Base-by-base conservation (phyloP, 73 alveolate genomes). In the Paramecium caudatum region DNA sequence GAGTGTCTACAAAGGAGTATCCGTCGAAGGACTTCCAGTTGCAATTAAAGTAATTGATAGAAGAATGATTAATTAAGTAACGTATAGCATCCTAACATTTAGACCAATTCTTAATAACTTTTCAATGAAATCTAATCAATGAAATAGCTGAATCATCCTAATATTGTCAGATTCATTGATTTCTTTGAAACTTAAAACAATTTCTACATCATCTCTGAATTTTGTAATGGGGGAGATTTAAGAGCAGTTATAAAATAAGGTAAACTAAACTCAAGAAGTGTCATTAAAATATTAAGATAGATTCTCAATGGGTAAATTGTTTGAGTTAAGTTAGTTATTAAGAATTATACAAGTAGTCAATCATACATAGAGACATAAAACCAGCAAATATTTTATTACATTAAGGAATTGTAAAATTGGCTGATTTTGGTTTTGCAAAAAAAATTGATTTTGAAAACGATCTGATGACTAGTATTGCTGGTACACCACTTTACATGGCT, bases 361-460 rank as follows among this genome's bases (percentile, higher is more conserved):
- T 86, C 30, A 78, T 78, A 1, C 93, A 86, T 46, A 86, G 93
- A 62, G 93, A 86, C 32, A 37, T 86, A 36, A 86, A 86, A 61
- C 93, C 93, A 43, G 93, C 93, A 4, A 86, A 86, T 63, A 86
- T 86, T 13, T 70, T 86, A 16, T 9, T 86, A 61, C 82, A 86
- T 62, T 32, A 86, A 23, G 93, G 93, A n/a, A 36, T 49, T 16
- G 61, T 70, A 13, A 86, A 86, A 63, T 34, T 86, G 21, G 93
- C 90, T 23, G 93, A 86, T 63, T 86, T 86, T 62, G 93, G 93
- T 10, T 86, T 55, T 63, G 93, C 93, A 19, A 86, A 86, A 15
- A 33, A 61, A 10, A 74, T 74, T 45, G 68, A 74, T 45, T 74
- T 39, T 15, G 88, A 74, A 45, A 45, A 74, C 21, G 88, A 74